phyloP scores from a whole-genome alignment of 345 rosid genomes.

The Eucalyptus erythrocorys region DNA sequence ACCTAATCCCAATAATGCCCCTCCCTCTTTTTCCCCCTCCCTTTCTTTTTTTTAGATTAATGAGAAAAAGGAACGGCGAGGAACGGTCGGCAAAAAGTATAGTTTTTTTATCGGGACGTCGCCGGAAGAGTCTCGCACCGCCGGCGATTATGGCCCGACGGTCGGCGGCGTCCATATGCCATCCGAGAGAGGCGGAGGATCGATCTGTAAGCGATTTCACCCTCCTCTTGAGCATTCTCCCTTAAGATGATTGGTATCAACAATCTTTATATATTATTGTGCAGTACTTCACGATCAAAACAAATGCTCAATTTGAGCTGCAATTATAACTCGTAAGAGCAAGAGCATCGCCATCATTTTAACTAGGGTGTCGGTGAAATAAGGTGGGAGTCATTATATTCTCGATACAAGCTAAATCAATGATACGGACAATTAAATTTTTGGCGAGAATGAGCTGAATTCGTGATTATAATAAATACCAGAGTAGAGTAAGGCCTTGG shows the following conservation, averaged over 20 bases:
- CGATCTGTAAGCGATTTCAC: background rate
- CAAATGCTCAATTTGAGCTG: accelerated
- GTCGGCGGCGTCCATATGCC: background rate
- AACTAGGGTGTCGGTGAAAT: background rate
- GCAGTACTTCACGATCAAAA: accelerated
- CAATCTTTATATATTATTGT: accelerated
- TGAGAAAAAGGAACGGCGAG: background rate
- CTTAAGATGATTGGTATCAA: accelerated
- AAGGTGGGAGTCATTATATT: background rate
- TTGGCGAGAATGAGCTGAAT: background rate
- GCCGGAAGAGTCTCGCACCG: background rate
- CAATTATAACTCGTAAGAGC: accelerated
- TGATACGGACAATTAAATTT: accelerated
- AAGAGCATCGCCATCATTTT: background rate
- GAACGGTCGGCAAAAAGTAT: background rate
- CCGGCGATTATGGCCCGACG: background rate
- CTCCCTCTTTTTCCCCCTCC: background rate
- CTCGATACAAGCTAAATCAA: background rate
- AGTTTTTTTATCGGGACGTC: background rate
- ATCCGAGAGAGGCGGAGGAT: background rate
- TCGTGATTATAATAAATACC: background rate
- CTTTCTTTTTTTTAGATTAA: background rate
- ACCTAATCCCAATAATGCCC: background rate
- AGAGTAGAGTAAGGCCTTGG: background rate
- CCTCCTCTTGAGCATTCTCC: background rate